These are phyloP conservation scores for Stagonosporopsis cucurbitacearum DNA, from an alignment of 2,329 filamentous ascomycete genomes.

Conservation along the genomic window DNA sequence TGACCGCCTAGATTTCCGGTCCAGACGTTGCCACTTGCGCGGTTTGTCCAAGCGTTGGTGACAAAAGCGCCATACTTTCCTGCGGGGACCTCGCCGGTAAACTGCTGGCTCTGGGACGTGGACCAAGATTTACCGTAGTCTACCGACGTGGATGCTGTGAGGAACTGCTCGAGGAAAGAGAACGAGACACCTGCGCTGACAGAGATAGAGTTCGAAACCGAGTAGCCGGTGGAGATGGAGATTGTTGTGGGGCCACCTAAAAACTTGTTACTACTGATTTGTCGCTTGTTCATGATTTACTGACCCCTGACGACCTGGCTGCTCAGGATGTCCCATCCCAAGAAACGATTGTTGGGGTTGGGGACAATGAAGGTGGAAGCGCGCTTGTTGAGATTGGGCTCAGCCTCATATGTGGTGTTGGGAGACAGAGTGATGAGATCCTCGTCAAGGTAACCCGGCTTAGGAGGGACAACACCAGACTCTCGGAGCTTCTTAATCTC, in stretches of 20 bases:
- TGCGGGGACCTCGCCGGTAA: conserved; percentile 43
- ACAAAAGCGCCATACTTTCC: conserved; percentile 52
- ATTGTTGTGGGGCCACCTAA: conserved; percentile 33
- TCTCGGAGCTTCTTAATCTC: conserved; percentile 26
- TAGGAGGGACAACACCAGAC: conserved; percentile 23
- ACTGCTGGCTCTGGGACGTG: conserved; percentile 39
- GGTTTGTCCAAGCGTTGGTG: conserved; percentile 47
- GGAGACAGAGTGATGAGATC: conserved; percentile 16
- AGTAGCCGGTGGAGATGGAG: conserved; percentile 46
- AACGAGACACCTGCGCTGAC: conserved; percentile 28
- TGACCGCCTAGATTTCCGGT: conserved; percentile 45
- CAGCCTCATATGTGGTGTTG: conserved; percentile 10
- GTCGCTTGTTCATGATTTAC: not conserved
- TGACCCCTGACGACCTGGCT: conserved; percentile 44
- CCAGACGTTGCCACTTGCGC: conserved; percentile 46
- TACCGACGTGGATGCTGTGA: conserved; percentile 33
- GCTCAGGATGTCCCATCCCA: conserved; percentile 51
- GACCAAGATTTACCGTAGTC: conserved; percentile 44
- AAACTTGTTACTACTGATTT: not conserved
- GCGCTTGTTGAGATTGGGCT: conserved; percentile 24
- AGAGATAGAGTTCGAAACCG: conserved; percentile 42
- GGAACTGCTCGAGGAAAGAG: conserved; percentile 35
- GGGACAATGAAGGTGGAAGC: conserved; percentile 29
- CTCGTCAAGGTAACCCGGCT: conserved; percentile 26
- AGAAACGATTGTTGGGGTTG: conserved; percentile 35